phyloP scores from a whole-genome alignment of 78 protist species.

The Cavenderia fasciculata region DNA sequence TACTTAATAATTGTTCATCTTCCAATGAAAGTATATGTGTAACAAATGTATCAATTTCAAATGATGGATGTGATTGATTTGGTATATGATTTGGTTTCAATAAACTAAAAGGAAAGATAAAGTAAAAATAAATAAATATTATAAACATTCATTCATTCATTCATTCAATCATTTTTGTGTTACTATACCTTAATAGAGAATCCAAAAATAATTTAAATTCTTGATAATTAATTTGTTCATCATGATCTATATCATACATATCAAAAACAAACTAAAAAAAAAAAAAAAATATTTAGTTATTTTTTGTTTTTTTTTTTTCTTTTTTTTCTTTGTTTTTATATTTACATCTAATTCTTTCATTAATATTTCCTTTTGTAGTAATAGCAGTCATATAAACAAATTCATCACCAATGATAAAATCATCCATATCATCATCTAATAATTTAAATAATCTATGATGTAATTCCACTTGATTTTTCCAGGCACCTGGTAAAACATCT shows the following conservation, averaged over 20 bases:
- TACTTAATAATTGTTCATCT: too few species aligned
- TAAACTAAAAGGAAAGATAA: too few species aligned
- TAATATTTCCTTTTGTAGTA: slow-evolving; percentile 11
- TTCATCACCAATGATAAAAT: slow-evolving; percentile 33
- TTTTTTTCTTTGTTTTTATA: background rate
- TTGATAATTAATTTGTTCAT: background rate
- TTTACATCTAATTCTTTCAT: slow-evolving; percentile 47
- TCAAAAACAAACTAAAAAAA: slow-evolving; percentile 1
- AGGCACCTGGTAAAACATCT: slow-evolving; percentile 17
- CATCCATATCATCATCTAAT: slow-evolving; percentile 54
- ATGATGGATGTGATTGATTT: background rate
- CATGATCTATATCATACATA: background rate
- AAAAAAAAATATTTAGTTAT: background rate
- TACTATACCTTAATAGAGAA: background rate
- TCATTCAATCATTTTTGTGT: too few species aligned
- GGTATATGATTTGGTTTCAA: background rate
- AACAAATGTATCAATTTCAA: slow-evolving; percentile 7
- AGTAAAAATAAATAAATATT: too few species aligned
- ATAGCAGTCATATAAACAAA: slow-evolving; percentile 38
- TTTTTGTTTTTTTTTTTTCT: background rate
- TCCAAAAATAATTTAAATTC: slow-evolving; percentile 10
- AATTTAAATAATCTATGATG: slow-evolving; percentile 20
- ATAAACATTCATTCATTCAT: too few species aligned
- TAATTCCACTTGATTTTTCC: slow-evolving; percentile 20
- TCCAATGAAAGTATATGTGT: too few species aligned